Evolutionary conservation across 106 monocot species (phyloP), one percentile per base, ranked within the genome.

Genomic region (Xerophyta viscosa): DNA sequence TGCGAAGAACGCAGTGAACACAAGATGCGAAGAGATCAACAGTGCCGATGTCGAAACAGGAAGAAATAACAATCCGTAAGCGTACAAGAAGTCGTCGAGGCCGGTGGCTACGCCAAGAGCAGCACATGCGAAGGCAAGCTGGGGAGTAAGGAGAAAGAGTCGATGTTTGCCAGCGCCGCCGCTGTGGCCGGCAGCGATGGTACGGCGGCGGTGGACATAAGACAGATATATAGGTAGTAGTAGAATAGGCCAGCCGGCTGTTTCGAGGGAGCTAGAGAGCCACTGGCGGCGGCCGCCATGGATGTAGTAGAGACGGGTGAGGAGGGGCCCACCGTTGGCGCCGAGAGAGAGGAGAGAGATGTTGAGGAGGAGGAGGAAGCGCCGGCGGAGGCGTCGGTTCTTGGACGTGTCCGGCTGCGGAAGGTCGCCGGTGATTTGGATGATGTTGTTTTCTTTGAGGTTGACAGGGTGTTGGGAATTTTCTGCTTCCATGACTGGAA

Each of bases 241-340:
- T 8, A 39, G 15, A 22, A 39, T 6, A 20, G 56, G 64, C 5
- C 15, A 64, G 19, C 33, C 64, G 15, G n/a, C 31, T 15, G 41
- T 52, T 22, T 64, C 24, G 0, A 53, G 11, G 0, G 12, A 29
- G 42, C 39, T 53, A 17, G 52, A 21, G 22, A 64, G 50, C 64
- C 64, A 64, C 7, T 33, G 2, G 9, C 64, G 50, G 7, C 14
- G 5, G 24, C 64, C 64, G 25, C 64, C 64, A 25, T 42, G 52
- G 7, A 25, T 2, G 64, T 41, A 64, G 37, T 64, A 64, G 52
- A 64, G 14, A 6, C 64, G 64, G 19, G 27, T 13, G 27, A 53
- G 12, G 17, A 52, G 26, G 1, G 64, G 64, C 2, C 36, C 64
- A n/a, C 64, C 51, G 20, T 11, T 36, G 49, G 9, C 18, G 19